Evolutionary conservation across 345 rosid genomes (phyloP), one percentile per base, ranked within the genome.

Genomic region (Aquilaria yunnanensis): DNA sequence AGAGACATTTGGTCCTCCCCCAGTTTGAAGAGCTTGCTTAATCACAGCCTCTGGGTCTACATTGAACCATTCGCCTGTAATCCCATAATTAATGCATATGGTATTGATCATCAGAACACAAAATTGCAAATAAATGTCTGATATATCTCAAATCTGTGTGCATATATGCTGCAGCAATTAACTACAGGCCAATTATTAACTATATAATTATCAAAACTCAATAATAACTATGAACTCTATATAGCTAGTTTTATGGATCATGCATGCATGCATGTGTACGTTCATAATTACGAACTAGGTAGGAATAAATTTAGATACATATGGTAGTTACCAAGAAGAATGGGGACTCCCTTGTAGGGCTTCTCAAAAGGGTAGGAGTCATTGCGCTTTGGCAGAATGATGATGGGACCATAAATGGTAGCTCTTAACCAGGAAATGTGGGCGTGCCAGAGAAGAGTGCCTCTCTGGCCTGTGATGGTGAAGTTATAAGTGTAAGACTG

Each of bases 391-490:
- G 87, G 92, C 68, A 86, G 78, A 70, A 86, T 80, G 63, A 83
- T 70, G 4, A 86, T 76, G 11, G 92, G 78, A 47, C 84, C 92
- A 54, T 83, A 60, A 59, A 86, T 23, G 7, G 82, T 63, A 3
- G 81, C 69, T 67, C 92, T 74, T 13, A 86, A 66, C 89, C 89
- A 83, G 14, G 85, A 76, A 32, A 71, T 57, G 64, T 92, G 97
- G 60, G 91, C 93, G 69, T 89, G 96, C 81, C 85, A 92, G 2
- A 67, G 72, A 6, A 83, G 72, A 37, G 92, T 83, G 56, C 89
- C 89, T 70, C 85, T 75, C 60, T 83, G 87, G 16, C 85, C 92
- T 12, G 74, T 71, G 32, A 80, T 66, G 34, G 89, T 86, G 82
- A 86, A 86, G 66, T 78, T 86, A 70, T 81, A 80, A 0, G 66